Conservation (phyloP, 495 filamentous ascomycete genomes). For the Podospora pseudoanserina region DNA sequence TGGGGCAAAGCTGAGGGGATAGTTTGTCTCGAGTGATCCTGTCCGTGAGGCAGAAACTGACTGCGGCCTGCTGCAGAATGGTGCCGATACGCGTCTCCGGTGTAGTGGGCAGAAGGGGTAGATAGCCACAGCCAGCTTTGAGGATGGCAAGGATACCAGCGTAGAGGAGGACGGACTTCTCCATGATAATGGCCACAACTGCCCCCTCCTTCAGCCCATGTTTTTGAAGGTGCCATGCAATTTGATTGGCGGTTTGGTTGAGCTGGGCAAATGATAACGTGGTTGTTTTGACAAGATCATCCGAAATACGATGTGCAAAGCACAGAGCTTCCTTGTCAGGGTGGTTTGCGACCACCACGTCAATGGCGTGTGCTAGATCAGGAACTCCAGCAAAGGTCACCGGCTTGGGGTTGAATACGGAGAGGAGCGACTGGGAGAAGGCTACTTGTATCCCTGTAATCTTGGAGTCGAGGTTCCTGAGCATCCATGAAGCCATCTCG, state of each 20-base stretch:
- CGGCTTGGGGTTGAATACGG: constrained; percentile 39
- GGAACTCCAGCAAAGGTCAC: constrained; percentile 23
- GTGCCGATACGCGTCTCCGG: constrained; percentile 51
- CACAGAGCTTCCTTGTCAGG: constrained; percentile 57
- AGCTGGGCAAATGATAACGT: constrained; percentile 60
- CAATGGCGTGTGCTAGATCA: constrained; percentile 51
- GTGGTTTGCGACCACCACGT: constrained; percentile 44
- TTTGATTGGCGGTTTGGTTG: constrained; percentile 57
- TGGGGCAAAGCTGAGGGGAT: constrained; percentile 25
- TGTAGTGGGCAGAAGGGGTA: constrained; percentile 65
- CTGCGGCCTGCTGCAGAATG: constrained; percentile 53
- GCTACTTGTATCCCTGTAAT: constrained; percentile 29
- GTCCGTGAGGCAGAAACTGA: constrained; percentile 47
- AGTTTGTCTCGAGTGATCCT: constrained; percentile 19
- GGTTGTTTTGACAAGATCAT: constrained; percentile 27
- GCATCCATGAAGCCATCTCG: constrained; percentile 36
- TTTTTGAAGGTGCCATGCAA: constrained; percentile 56
- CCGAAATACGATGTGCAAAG: constrained; percentile 49
- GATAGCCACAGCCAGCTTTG: constrained; percentile 69
- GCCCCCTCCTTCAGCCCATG: constrained; percentile 46
- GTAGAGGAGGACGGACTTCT: constrained; percentile 66
- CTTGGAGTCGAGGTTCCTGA: constrained; percentile 33
- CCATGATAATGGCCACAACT: constrained; percentile 64
- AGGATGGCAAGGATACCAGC: constrained; percentile 65
- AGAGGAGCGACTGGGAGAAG: constrained; percentile 46